phyloP scores from a whole-genome alignment of 129 eudicot genomes.

The Flaveria sonorensis region DNA sequence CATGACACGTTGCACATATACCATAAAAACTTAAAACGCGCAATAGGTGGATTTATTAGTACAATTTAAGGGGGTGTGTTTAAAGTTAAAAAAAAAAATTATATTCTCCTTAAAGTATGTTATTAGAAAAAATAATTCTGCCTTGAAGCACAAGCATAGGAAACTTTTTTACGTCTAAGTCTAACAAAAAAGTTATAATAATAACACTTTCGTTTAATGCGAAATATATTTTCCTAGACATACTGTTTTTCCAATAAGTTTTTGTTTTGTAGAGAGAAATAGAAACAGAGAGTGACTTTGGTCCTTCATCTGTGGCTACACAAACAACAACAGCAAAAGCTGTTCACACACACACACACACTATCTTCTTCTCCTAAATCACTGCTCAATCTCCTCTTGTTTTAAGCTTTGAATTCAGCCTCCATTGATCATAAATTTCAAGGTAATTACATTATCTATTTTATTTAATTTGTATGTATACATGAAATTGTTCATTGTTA shows the following conservation, averaged over 20 bases:
- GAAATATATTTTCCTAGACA: constrained; percentile 10
- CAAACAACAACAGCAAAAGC: constrained; percentile 25
- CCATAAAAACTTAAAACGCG: too few species aligned
- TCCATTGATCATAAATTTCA: background rate
- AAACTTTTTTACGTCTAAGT: background rate
- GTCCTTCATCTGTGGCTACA: constrained; percentile 27
- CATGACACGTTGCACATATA: background rate
- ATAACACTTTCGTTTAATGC: background rate
- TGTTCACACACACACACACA: constrained; percentile 11
- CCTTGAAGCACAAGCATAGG: background rate
- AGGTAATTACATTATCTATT: background rate
- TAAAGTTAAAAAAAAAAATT: background rate
- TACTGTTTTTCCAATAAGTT: constrained; percentile 14
- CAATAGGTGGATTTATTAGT: too few species aligned
- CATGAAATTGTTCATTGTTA: background rate
- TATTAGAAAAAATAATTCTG: background rate
- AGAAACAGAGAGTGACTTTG: constrained; percentile 31
- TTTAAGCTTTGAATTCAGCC: constrained; percentile 4
- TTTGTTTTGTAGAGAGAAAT: constrained; percentile 32
- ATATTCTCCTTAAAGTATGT: background rate
- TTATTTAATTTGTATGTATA: background rate
- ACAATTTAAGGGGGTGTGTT: too few species aligned
- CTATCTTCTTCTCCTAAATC: background rate
- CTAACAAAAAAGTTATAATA: constrained; percentile 7
- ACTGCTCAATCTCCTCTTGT: constrained; percentile 13